A percentile compares a stretch with the other conserved stretches of the same genome.
phyloP scores from a whole-genome alignment of 163 green algal species.

The Picocystis sp. region DNA sequence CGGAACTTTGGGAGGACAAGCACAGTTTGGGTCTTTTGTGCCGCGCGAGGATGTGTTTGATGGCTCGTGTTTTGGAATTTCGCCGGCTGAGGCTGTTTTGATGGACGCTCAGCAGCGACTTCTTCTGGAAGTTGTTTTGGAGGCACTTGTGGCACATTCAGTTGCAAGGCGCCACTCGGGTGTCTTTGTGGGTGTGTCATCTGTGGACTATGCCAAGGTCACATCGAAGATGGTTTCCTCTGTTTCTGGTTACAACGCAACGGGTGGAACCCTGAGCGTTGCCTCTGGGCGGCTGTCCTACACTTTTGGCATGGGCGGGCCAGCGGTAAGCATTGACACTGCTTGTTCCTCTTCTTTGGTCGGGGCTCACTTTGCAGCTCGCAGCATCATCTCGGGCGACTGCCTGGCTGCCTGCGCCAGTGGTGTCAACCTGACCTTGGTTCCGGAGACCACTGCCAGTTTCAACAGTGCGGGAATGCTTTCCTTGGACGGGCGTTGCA shows the following conservation, averaged over 20 bases:
- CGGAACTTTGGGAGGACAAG: neutral
- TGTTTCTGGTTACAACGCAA: constrained; percentile 25
- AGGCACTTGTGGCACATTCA: neutral
- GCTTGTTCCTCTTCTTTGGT: constrained; percentile 6
- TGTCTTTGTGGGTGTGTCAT: constrained; percentile 22
- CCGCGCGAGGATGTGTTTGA: constrained; percentile 23
- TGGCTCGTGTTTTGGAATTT: constrained; percentile 20
- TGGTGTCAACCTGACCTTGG: no score
- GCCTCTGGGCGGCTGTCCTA: neutral
- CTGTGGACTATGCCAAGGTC: constrained; percentile 22
- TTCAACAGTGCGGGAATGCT: constrained; percentile 23
- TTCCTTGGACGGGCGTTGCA: constrained; percentile 13
- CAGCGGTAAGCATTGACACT: constrained; percentile 1
- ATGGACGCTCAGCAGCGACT: constrained; percentile 7
- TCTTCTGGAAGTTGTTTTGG: constrained; percentile 11
- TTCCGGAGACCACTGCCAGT: constrained; percentile 14
- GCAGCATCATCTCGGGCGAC: neutral
- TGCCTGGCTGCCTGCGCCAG: no score
- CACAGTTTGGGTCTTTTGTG: constrained; percentile 12
- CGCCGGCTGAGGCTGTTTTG: constrained; percentile 9
- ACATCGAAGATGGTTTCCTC: neutral
- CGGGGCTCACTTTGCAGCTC: constrained; percentile 3
- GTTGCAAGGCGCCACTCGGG: constrained; percentile 7
- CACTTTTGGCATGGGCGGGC: constrained; percentile 7
- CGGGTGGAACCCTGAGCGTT: neutral